Base-by-base conservation (phyloP, 2,329 filamentous ascomycete species). In the Aspergillus oerlinghausenensis region DNA sequence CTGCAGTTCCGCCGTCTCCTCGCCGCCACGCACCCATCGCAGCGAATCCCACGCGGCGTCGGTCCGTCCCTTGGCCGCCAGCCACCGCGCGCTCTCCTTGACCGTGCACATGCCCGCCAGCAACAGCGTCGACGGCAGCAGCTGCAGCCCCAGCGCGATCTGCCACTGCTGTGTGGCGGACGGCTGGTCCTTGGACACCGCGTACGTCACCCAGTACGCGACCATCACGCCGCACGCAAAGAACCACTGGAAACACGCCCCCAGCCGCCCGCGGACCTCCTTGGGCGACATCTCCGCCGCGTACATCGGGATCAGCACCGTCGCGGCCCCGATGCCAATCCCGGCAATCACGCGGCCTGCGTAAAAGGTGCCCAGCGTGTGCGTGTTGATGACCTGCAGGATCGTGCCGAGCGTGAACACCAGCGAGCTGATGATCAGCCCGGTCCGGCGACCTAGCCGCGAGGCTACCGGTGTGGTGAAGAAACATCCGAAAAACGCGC, bases 11-110 rank as follows among this genome's bases (percentile, higher is more conserved):
- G 69, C 61, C 1, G 65, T 70, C 35, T 74, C 71, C 6, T 73
- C 70, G n/a, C 77, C 80, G 3, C 79, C 80, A 3, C 80, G 76
- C 11, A 83, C 75, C 80, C 80, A 82, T 21, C 77, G 72, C n/a
- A 83, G 65, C 3, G 76, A 78, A 52, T 77, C 67, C 55, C 77
- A 68, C 1, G 79, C 80, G 60, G 82, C 73, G 1, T 82, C 77
- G 3, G 68, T 69, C 14, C 73, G 70, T 1, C 77, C 79, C 38
- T 73, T 76, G 60, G 77, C 76, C 4, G 79, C 77, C 17, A 80
- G 64, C 79, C 80, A 80, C 49, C 77, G 68, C 1, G 72, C 69
- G 54, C 77, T 80, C 68, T 82, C 80, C 55, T 75, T 77, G 23
- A 77, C 75, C 2, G 80, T 70, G 4, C 80, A 65, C 78, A 81